Base-by-base conservation (phyloP, 306 rosid genomes). In the Rosa persica region DNA sequence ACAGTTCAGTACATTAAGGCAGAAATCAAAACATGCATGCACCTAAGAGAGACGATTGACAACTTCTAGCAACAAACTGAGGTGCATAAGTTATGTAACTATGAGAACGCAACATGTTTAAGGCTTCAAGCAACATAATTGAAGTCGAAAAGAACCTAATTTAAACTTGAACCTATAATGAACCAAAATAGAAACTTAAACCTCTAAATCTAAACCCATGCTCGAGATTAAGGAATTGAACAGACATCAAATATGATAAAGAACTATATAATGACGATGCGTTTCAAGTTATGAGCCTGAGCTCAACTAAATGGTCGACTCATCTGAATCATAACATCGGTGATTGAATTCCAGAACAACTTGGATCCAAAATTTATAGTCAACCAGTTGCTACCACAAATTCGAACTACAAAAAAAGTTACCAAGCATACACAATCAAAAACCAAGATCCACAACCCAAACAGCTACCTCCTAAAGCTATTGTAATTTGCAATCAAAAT, bases 391-490 rank as follows among this genome's bases (percentile, higher is more conserved):
- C 64, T n/a, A 42, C 67, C 40, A 52, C n/a, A 40, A 55, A 17
- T 47, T 34, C 46, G 36, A 55, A 17, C 46, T 25, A 3, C 10
- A 58, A 43, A 27, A 42, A 70, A 13, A 20, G 5, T 64, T 15
- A 17, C 12, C 13, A 38, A 17, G 12, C 34, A 36, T 7, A 8
- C 12, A 44, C 9, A 51, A 30, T 2, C 46, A 49, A 73, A 84
- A 80, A 43, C 71, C 69, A 36, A 84, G 87, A 84, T 84, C 80
- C 80, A 74, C 39, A 65, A 47, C 65, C 57, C 55, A 71, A 70
- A 46, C 30, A 62, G 19, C 72, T 22, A 80, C 39, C 73, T 10
- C 77, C 36, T 23, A 2, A 39, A 20, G 43, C 42, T 44, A 5
- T 39, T 27, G 9, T 11, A 36, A 30, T 46, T 30, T 12, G 48